Evolutionary conservation across 2,329 filamentous ascomycete species (phyloP), one percentile per base, ranked within the genome.

Genomic region (Stachybotrys chlorohalonatus): DNA sequence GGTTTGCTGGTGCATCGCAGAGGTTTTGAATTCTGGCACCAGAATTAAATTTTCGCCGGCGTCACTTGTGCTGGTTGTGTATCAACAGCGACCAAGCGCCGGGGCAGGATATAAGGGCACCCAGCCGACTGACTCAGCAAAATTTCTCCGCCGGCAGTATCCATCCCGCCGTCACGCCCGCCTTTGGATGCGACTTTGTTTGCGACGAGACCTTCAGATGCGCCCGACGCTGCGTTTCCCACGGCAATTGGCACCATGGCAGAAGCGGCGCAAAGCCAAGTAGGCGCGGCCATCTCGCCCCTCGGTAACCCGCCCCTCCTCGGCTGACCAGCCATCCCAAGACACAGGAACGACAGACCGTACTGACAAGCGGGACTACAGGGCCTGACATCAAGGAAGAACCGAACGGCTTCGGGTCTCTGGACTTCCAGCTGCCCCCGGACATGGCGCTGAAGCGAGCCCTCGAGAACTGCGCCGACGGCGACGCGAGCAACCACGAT

Each of bases 101-200:
- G 69, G 69, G 69, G 69, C 69, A 70, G 62, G 66, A 68, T 69
- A 69, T 70, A 69, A 72, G 68, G 69, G 70, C 70, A 71, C 58
- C 60, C 58, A 63, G 53, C 54, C 54, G 56, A 62, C 69, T 72
- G 64, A 70, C 62, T 71, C 69, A 71, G 70, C 72, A 73, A 71
- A 72, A 68, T 73, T 72, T 73, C 68, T 70, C 66, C 67, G 60
- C 62, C 61, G 63, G 64, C 67, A 63, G 63, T 63, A 64, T 62
- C 59, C 61, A 62, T 58, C 61, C 60, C 56, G 55, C 54, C 24
- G 51, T 56, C 55, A 58, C 55, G 58, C 56, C 56, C 59, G 53
- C 50, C 52, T 53, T 47, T 48, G 13, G 16, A 45, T 45, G 56
- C 51, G 56, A 57, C 56, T 54, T 56, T 56, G 54, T 53, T 53